Percentiles rank a stretch among this genome's conserved stretches.
Evolutionary conservation across 352 stramenopile genomes (phyloP).

Genomic region (Lagenidium sp.): DNA sequence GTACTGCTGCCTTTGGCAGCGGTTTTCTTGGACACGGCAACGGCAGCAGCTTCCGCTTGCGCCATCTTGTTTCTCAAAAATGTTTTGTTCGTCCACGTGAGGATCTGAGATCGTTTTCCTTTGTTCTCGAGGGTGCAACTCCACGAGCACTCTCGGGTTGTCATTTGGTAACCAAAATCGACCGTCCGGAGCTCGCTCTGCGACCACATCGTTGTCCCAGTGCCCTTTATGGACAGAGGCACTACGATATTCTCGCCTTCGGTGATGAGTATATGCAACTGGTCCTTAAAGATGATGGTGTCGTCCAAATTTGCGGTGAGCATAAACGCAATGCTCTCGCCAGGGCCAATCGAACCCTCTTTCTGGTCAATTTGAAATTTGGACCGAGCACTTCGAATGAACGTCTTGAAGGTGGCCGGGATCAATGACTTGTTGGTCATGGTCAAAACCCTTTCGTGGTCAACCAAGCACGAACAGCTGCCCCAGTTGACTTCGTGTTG

Average conservation of each 20-base stretch:
- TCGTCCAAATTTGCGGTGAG: constrained; percentile 92
- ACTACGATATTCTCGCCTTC: constrained; percentile 90
- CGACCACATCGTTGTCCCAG: constrained; percentile 92
- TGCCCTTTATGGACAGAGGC: constrained; percentile 85
- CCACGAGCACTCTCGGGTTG: constrained; percentile 80
- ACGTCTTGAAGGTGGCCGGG: constrained; percentile 87
- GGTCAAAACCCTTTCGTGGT: constrained; percentile 55
- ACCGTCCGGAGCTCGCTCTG: constrained; percentile 81
- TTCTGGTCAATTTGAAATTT: constrained; percentile 89
- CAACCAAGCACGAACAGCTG: constrained; percentile 83
- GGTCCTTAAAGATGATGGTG: constrained; percentile 87
- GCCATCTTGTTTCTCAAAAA: constrained; percentile 9
- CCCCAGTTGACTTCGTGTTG: constrained; percentile 85
- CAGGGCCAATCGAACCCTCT: constrained; percentile 79
- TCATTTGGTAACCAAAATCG: constrained; percentile 92
- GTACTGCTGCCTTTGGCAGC: neutral
- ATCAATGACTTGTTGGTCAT: constrained; percentile 90
- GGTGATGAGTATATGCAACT: constrained; percentile 89
- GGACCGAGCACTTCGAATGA: constrained; percentile 87
- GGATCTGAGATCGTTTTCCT: constrained; percentile 84
- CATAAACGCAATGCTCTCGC: constrained; percentile 57
- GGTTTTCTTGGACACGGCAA: constrained; percentile 19
- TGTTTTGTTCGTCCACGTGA: constrained; percentile 89
- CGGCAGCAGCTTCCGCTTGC: constrained; percentile 5
- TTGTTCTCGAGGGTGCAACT: constrained; percentile 95